Percentiles rank a stretch among this genome's conserved stretches.
These are phyloP conservation scores for Candida peoriensis DNA, from an alignment of 805 yeast genomes.

Conservation along the genomic window DNA sequence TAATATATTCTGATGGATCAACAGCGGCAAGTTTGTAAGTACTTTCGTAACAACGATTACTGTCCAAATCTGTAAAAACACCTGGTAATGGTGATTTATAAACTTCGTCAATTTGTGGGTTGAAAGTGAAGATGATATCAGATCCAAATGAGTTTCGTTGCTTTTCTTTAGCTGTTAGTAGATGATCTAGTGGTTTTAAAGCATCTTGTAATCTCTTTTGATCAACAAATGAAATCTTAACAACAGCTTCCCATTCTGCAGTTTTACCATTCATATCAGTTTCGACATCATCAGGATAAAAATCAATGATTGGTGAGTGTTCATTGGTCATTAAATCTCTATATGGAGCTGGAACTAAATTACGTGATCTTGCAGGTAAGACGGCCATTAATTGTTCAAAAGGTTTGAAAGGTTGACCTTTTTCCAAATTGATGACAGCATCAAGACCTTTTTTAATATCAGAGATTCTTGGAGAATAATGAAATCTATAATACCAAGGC, in stretches of 20 bases:
- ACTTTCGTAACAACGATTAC: slow-evolving; percentile 71
- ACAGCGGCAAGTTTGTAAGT: slow-evolving; percentile 48
- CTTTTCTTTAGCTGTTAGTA: slow-evolving; percentile 64
- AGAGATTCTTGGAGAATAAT: slow-evolving; percentile 92
- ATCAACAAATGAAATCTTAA: slow-evolving; percentile 87
- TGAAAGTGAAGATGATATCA: slow-evolving; percentile 63
- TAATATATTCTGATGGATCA: slow-evolving; percentile 31
- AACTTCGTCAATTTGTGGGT: slow-evolving; percentile 65
- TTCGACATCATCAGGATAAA: slow-evolving; percentile 84
- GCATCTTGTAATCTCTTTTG: slow-evolving; percentile 68
- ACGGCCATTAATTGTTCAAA: slow-evolving; percentile 98
- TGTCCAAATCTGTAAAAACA: slow-evolving; percentile 70
- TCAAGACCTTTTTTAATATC: slow-evolving; percentile 74
- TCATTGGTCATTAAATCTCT: slow-evolving; percentile 83
- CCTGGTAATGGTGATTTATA: slow-evolving; percentile 76
- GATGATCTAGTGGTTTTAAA: slow-evolving; percentile 58
- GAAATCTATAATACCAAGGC: slow-evolving; percentile 91
- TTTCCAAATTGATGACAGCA: slow-evolving; percentile 54
- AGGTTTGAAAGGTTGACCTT: slow-evolving; percentile 81
- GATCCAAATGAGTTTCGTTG: slow-evolving; percentile 70
- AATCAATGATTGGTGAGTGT: slow-evolving; percentile 84
- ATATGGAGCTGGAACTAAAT: slow-evolving; percentile 70
- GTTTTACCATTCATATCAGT: slow-evolving; percentile 92
- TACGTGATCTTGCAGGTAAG: slow-evolving; percentile 84
- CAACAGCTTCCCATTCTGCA: slow-evolving; percentile 98